Conservation (phyloP, 768 basidiomycete genomes). For the Pulveroboletus ravenelii region DNA sequence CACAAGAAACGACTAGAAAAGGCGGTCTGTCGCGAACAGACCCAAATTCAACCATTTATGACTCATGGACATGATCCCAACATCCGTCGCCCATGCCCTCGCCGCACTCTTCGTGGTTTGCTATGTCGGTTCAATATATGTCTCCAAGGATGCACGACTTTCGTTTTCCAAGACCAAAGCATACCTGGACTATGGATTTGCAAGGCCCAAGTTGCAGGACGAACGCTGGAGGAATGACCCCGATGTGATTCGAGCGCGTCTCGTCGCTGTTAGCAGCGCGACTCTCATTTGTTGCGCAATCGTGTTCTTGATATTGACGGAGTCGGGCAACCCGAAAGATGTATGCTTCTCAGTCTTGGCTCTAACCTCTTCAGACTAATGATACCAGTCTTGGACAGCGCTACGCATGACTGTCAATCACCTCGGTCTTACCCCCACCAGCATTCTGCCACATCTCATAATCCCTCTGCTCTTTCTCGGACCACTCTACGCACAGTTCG, state of each 20-base stretch:
- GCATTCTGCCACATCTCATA: slow-evolving; percentile 51
- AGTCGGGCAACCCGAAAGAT: slow-evolving; percentile 13
- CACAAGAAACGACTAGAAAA: slow-evolving; percentile 13
- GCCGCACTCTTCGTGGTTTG: slow-evolving; percentile 54
- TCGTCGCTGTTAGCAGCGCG: slow-evolving; percentile 61
- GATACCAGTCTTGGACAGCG: slow-evolving; percentile 15
- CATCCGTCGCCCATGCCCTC: slow-evolving; percentile 44
- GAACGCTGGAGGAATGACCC: slow-evolving; percentile 79
- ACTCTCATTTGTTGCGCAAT: slow-evolving; percentile 53
- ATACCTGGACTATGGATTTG: slow-evolving; percentile 24
- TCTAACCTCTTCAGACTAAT: slow-evolving; percentile 5
- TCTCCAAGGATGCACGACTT: slow-evolving; percentile 60
- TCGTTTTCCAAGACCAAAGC: slow-evolving; percentile 38
- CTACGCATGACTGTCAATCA: slow-evolving; percentile 32
- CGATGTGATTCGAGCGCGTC: slow-evolving; percentile 73
- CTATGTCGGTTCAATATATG: slow-evolving; percentile 84
- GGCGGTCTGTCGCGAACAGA: slow-evolving; percentile 4
- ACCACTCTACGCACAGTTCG: slow-evolving; percentile 58
- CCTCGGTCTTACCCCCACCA: slow-evolving; percentile 36
- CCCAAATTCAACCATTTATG: background rate
- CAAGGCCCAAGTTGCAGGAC: slow-evolving; percentile 29
- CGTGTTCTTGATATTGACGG: slow-evolving; percentile 43
- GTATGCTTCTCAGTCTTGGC: slow-evolving; percentile 9
- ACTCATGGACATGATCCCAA: slow-evolving; percentile 24
- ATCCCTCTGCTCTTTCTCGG: slow-evolving; percentile 75